Percentiles rank a stretch among this genome's conserved stretches.
phyloP scores from a whole-genome alignment of 495 filamentous ascomycete genomes.

The Tuber borchii region DNA sequence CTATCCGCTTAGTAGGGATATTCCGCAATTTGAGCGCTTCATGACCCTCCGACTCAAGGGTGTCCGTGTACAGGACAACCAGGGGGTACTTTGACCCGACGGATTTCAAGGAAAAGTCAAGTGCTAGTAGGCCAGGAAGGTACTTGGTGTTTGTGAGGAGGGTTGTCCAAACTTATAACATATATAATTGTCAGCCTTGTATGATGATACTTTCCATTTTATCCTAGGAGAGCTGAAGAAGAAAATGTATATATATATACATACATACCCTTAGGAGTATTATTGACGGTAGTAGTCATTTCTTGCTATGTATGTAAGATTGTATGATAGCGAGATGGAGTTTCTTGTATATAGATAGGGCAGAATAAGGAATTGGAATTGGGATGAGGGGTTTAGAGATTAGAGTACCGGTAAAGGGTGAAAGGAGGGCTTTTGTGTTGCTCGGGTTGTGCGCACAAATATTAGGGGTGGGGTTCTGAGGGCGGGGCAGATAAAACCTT shows the following conservation, averaged over 20 bases:
- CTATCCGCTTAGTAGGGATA: slow-evolving; percentile 57
- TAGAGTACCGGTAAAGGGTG: neutral
- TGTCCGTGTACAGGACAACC: slow-evolving; percentile 69
- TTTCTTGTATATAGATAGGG: neutral
- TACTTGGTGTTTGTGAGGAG: slow-evolving; percentile 71
- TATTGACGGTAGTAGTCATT: neutral
- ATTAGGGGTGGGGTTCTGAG: neutral
- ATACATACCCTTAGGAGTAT: neutral
- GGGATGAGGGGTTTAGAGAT: neutral
- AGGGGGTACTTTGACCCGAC: slow-evolving; percentile 59
- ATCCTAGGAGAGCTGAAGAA: neutral
- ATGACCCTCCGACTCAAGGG: slow-evolving; percentile 57
- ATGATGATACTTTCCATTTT: neutral
- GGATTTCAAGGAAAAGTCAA: slow-evolving; percentile 61
- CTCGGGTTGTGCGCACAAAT: neutral
- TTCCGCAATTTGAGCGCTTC: slow-evolving; percentile 56
- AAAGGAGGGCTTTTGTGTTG: neutral
- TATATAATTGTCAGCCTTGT: neutral
- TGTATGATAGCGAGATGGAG: neutral
- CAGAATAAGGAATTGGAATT: neutral
- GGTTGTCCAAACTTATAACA: slow-evolving; percentile 60
- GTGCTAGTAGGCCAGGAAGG: slow-evolving; percentile 64
- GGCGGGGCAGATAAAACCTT: neutral
- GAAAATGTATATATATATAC: neutral
- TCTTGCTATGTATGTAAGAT: neutral